Evolutionary conservation across 1,139 yeast species (phyloP), one percentile per base, ranked within the genome.

Genomic region (Eremothecium cymbalariae): DNA sequence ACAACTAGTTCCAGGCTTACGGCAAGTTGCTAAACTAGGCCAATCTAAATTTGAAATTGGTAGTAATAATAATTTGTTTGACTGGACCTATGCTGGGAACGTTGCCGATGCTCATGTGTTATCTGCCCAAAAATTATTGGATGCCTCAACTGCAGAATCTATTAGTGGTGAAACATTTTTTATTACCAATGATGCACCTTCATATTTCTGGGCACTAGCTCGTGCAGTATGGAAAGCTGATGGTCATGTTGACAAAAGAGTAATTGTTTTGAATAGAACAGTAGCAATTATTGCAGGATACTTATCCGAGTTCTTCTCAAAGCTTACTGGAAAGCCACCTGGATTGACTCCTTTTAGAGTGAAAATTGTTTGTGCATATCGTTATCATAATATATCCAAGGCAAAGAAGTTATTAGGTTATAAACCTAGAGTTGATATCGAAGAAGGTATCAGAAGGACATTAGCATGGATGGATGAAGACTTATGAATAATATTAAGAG

Each of bases 81-180:
- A 93, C 57, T 86, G 95, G 81, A 86, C 97, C 0, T 93, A 86
- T 52, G 98, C 82, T n/a, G 97, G 96, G n/a, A 93, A 93, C 59
- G 97, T 93, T 15, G 98, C 98, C 0, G 94, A 86, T 61, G 80
- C 96, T 4, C 99, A 93, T 59, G 86, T 90, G 7, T 65, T 90
- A 36, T 98, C 97, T 1, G 94, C 96, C 2, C 66, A 80, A 48
- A 77, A 77, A 59, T 62, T 88, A 13, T 60, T 85, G 35, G 64
- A 68, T 34, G 62, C 71, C 2, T 40, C 49, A 11, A 43, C 58
- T 6, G 63, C 68, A 14, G 43, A 50, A 2, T 41, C 55, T 24
- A 75, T 90, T 18, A 79, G 84, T 6, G 98, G 98, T 30, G 83
- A 90, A 57, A 74, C 83, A 0, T 90, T 86, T 59, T 84, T 90